Evolutionary conservation across 805 yeast species (phyloP), one percentile per base, ranked within the genome.

Genomic region (Aciculoconidium aculeatum): DNA sequence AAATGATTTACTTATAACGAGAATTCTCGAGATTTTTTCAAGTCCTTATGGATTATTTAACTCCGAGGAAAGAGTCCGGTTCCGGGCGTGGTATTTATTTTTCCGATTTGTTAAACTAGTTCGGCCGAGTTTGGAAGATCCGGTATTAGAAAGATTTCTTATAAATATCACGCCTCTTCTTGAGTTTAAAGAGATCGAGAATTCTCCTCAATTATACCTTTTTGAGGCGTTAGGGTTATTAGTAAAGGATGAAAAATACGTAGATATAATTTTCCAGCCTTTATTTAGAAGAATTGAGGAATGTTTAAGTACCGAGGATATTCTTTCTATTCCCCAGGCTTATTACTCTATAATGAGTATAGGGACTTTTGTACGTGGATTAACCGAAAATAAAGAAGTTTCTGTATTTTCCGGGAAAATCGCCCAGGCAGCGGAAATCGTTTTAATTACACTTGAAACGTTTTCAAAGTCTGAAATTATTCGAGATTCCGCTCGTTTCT

Each of bases 61-160:
- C 56, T 64, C 68, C 4, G 67, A 71, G 41, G 80, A 72, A 34
- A 80, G 76, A 37, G 96, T 88, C 4, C 77, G 87, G 45, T 67
- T 75, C 32, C 77, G 96, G 52, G 71, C 94, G 23, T 92, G 97
- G 96, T 90, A 85, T 52, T 63, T 88, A 39, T 85, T 90, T 44
- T 79, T 79, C 47, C 72, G 94, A 51, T 83, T 88, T 46, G 69
- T 87, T 37, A 85, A 81, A 49, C 62, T 80, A 26, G 79, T 90
- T 2, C 80, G 77, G 47, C 86, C 87, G 20, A 36, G 41, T 6
- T 60, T 71, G 27, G 57, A 77, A 22, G 70, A 77, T 17, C 70
- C 64, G 25, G 54, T 42, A 32, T 51, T 54, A 45, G 78, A 71
- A 22, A 75, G 71, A 38, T 66, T 82, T 18, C 67, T 88, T 17